These are phyloP conservation scores for Truncatella angustata DNA, from an alignment of 2,329 filamentous ascomycete genomes.

Conservation along the genomic window DNA sequence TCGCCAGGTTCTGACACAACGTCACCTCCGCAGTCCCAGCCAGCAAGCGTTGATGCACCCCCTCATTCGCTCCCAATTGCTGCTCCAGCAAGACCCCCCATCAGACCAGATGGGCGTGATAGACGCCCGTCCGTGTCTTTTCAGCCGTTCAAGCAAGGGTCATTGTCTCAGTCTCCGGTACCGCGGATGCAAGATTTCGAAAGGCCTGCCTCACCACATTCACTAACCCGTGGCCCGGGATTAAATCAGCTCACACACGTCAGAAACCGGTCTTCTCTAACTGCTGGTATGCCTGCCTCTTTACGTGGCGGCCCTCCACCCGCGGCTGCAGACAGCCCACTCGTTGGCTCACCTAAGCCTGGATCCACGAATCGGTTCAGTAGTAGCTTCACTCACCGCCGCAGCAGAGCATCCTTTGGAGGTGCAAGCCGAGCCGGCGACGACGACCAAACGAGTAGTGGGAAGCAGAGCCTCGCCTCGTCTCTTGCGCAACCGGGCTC, in stretches of 20 bases:
- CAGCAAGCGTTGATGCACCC: constrained; percentile 42
- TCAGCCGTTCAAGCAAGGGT: constrained; percentile 94
- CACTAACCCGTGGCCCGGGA: constrained; percentile 46
- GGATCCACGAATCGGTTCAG: constrained; percentile 80
- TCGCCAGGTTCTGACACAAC: constrained; percentile 60
- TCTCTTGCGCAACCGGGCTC: constrained; percentile 73
- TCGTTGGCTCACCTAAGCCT: constrained; percentile 76
- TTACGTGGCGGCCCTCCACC: constrained; percentile 64
- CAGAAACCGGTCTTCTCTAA: constrained; percentile 70
- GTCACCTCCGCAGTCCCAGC: constrained; percentile 54
- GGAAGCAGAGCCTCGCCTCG: constrained; percentile 72
- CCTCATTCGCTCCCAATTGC: constrained; percentile 54
- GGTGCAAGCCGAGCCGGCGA: constrained; percentile 65
- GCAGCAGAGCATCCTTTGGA: constrained; percentile 73
- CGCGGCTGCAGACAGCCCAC: constrained; percentile 55
- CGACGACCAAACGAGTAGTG: constrained; percentile 76
- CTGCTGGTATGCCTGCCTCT: constrained; percentile 72
- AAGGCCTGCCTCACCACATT: constrained; percentile 54
- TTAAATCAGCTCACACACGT: constrained; percentile 53
- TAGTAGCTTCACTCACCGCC: constrained; percentile 89
- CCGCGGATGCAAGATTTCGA: constrained; percentile 48
- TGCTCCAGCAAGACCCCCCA: constrained; percentile 28
- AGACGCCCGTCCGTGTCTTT: constrained; percentile 85
- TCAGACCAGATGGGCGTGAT: constrained; percentile 51
- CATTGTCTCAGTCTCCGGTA: constrained; percentile 84